phyloP scores from a whole-genome alignment of 306 rosid genomes.

The Morella rubra region DNA sequence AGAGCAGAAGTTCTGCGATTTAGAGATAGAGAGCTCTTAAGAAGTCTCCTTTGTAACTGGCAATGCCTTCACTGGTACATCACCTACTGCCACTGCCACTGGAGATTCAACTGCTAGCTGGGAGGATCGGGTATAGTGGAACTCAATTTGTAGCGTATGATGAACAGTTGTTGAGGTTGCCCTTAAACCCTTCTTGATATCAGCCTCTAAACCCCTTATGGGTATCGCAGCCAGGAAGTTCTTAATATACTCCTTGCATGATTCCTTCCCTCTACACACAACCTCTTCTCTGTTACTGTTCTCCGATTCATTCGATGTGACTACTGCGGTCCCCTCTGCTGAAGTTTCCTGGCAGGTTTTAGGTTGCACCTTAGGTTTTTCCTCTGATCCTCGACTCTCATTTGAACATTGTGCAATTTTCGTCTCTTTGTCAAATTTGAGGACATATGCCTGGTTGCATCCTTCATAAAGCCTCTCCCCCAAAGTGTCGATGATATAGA shows the following conservation, averaged over 20 bases:
- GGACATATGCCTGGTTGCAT: slow-evolving; percentile 82
- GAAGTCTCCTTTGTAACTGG: background rate
- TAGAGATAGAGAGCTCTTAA: background rate
- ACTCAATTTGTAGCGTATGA: slow-evolving; percentile 88
- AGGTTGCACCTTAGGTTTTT: slow-evolving; percentile 31
- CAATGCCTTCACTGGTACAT: background rate
- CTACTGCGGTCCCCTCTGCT: slow-evolving; percentile 28
- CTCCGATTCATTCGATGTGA: slow-evolving; percentile 40
- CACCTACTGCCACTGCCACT: slow-evolving; percentile 24
- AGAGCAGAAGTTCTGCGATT: background rate
- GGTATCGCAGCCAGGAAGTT: slow-evolving; percentile 98
- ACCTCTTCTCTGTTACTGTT: slow-evolving; percentile 53
- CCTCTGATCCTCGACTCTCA: slow-evolving; percentile 38
- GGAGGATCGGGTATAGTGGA: slow-evolving; percentile 68
- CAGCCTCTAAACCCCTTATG: slow-evolving; percentile 88
- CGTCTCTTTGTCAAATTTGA: slow-evolving; percentile 76
- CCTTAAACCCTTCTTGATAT: slow-evolving; percentile 82
- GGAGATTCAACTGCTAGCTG: slow-evolving; percentile 32
- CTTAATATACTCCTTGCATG: slow-evolving; percentile 94
- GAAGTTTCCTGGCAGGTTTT: slow-evolving; percentile 8
- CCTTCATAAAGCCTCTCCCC: slow-evolving; percentile 99
- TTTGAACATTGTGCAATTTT: slow-evolving; percentile 34
- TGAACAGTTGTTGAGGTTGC: slow-evolving; percentile 71
- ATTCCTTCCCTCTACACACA: slow-evolving; percentile 81
- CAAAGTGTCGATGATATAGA: slow-evolving; percentile 81